Base-by-base conservation (phyloP, 1,139 yeast genomes). In the Cylindricascospora bacillispora region DNA sequence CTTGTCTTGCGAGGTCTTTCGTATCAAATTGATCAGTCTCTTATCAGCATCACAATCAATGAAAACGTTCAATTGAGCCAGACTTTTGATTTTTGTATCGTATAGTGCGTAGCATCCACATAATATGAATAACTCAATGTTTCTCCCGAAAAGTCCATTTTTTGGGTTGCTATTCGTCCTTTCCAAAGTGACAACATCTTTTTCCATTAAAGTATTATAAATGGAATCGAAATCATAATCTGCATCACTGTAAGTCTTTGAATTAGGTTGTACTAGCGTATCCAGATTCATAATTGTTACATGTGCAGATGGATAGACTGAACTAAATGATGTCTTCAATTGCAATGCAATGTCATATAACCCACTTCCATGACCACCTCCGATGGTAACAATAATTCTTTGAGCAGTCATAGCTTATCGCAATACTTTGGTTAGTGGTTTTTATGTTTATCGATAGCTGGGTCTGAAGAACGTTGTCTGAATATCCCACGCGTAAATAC, bases 1-100 rank as follows among this genome's bases (percentile, higher is more conserved):
- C 5, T 33, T 29, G 9, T 7, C 10, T 7, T 10, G 7, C 7
- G 21, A 18, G 10, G 9, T 18, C 67, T 33, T 66, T 46, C 36
- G 62, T 24, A 73, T 78, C 81, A 89, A 73, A 38, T 93, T 66
- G 11, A 82, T 76, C 27, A 86, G 58, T 35, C 95, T 60, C 4
- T 81, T 72, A 51, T 86, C 97, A 1, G 92, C 73, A 51, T 86
- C 95, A 40, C 86, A 69, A 43, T 81, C 92, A n/a, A 85, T 65
- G 46, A 77, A 86, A 2, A 85, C 73, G 45, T 73, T 77, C 44
- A 85, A 62, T 3, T 72, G 63, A 0, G 89, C 73, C 49, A 67
- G 43, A 4, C 62, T 61, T 25, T 81, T 57, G n/a, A 86, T 53
- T 19, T 61, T 62, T 29, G 59, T 58, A 47, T 82, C 77, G 47